Conservation (phyloP, 1,284 basidiomycete genomes). For the Phellinidium pouzarii region DNA sequence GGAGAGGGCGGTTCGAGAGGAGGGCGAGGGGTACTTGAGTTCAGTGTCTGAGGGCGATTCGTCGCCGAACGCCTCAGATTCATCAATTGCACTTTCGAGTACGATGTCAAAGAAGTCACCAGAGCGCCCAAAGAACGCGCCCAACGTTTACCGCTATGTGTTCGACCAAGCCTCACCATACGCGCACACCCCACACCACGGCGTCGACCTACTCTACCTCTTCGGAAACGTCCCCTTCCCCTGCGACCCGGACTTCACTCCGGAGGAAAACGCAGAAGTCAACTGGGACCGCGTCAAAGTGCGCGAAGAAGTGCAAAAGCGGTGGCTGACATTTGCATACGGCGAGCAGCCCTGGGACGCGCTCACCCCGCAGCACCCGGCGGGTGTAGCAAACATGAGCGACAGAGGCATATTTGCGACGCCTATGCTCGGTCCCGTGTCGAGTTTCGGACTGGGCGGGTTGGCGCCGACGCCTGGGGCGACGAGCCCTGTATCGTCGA, state of each 20-base stretch:
- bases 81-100: not conserved
- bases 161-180: slow-evolving; percentile 72
- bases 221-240: slow-evolving; percentile 60
- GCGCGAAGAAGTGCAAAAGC: slow-evolving; percentile 58
- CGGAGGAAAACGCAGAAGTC: slow-evolving; percentile 20
- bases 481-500: slow-evolving; percentile 3
- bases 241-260: slow-evolving; percentile 35
- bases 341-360: slow-evolving; percentile 60
- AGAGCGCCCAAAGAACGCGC: slow-evolving; percentile 10
- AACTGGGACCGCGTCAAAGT: slow-evolving; percentile 30
- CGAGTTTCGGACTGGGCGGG: slow-evolving; percentile 5
- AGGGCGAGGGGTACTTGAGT: slow-evolving; percentile 5
- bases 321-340: slow-evolving; percentile 68
- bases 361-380: slow-evolving; percentile 17
- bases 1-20: slow-evolving; percentile 3
- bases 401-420: slow-evolving; percentile 16
- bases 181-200: slow-evolving; percentile 56
- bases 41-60: slow-evolving; percentile 10
- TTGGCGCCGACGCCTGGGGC: slow-evolving; percentile 5
- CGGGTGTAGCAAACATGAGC: slow-evolving; percentile 16
- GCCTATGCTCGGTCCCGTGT: slow-evolving; percentile 14
- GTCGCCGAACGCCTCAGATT: not conserved
- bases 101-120: not conserved
- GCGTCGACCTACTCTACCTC: slow-evolving; percentile 63
- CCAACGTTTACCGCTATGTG: slow-evolving; percentile 62